A percentile compares a stretch with the other conserved stretches of the same genome.
These are phyloP conservation scores for Populus euphratica DNA, from an alignment of 345 rosid species.

Conservation along the genomic window DNA sequence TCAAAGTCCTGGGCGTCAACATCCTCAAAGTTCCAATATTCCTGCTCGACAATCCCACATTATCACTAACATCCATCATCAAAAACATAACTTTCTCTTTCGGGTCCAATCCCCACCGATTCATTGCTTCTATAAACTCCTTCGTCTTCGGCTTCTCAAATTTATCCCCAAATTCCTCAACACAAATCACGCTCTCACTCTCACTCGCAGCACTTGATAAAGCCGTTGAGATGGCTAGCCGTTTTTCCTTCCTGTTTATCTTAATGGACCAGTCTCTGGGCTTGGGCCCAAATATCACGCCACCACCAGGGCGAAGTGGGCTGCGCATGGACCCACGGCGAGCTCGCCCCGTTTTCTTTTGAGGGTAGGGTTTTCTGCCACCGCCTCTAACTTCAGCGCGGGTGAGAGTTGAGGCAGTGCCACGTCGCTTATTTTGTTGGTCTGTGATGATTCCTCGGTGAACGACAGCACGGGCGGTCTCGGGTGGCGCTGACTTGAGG, in stretches of 20 bases:
- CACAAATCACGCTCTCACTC: constrained; percentile 55
- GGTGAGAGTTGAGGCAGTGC: constrained; percentile 87
- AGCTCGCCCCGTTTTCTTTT: constrained; percentile 87
- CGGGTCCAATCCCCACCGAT: constrained; percentile 88
- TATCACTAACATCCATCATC: constrained; percentile 63
- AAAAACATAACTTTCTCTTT: constrained; percentile 79
- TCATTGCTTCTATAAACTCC: constrained; percentile 75
- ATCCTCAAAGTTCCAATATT: constrained; percentile 83
- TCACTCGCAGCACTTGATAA: constrained; percentile 46
- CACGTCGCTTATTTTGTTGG: constrained; percentile 80
- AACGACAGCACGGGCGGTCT: constrained; percentile 83
- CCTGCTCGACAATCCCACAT: constrained; percentile 61
- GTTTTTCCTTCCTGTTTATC: constrained; percentile 82
- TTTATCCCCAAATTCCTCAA: constrained; percentile 77
- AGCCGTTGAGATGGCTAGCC: constrained; percentile 78
- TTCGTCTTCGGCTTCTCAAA: constrained; percentile 78
- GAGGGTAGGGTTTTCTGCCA: constrained; percentile 76
- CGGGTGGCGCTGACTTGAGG: constrained; percentile 72
- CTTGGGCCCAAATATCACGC: constrained; percentile 82
- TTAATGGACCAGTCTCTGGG: constrained; percentile 91
- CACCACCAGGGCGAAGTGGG: constrained; percentile 88
- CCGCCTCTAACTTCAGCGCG: constrained; percentile 93
- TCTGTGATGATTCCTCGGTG: constrained; percentile 84
- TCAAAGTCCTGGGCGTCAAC: constrained; percentile 84
- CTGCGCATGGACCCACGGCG: constrained; percentile 67